Conservation (phyloP, 495 filamentous ascomycete genomes). For the Aspergillus panamensis region DNA sequence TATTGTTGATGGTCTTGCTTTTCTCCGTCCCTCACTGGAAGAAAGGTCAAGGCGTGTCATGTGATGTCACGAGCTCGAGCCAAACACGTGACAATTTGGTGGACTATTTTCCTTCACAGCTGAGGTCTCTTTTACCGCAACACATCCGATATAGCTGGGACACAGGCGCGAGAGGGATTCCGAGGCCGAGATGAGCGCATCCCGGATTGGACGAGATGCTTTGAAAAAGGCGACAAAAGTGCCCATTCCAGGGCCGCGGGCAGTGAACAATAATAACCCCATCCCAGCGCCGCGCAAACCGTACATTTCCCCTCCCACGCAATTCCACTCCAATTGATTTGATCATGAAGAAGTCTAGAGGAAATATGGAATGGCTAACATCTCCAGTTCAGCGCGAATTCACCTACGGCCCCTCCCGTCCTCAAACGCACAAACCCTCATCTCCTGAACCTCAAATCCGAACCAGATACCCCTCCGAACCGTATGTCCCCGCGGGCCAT, state of each 20-base stretch:
- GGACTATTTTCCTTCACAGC: too few relatives aligned
- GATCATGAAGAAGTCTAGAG: neutral
- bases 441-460: constrained; percentile 14
- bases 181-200: constrained; percentile 21
- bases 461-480: constrained; percentile 7
- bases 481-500: constrained; percentile 35
- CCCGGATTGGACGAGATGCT: constrained; percentile 20
- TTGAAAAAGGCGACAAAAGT: constrained; percentile 22
- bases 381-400: constrained; percentile 3
- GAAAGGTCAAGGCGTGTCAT: too few relatives aligned
- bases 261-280: constrained; percentile 5
- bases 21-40: too few relatives aligned
- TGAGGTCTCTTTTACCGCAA: too few relatives aligned
- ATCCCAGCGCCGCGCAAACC: constrained; percentile 3
- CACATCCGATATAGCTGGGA: too few relatives aligned
- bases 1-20: too few relatives aligned
- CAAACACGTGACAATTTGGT: too few relatives aligned
- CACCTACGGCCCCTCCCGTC: constrained; percentile 4
- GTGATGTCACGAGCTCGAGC: too few relatives aligned
- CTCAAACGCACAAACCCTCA: constrained; percentile 27
- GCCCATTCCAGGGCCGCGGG: constrained; percentile 11
- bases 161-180: too few relatives aligned
- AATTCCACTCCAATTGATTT: neutral
- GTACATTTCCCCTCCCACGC: neutral
- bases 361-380: neutral